Evolutionary conservation across 2,329 filamentous ascomycete species (phyloP).

Genomic region (Fusarium brevicatenulatum): DNA sequence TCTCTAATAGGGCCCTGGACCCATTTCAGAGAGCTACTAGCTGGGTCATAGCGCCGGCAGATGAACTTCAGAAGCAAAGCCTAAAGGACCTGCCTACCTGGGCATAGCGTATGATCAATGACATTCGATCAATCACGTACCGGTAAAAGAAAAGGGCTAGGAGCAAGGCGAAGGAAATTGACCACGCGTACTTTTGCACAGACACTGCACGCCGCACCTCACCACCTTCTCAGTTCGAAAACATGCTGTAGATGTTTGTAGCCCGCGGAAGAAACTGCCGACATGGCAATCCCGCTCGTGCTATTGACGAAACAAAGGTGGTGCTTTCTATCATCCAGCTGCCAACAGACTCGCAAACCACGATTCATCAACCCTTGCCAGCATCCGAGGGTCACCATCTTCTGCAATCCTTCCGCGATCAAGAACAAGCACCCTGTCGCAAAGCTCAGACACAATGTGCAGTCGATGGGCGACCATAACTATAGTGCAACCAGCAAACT

Average conservation of each 20-base stretch:
- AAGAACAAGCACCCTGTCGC: not conserved
- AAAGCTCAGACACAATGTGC: not conserved
- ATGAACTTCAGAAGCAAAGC: not conserved
- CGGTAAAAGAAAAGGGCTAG: not conserved
- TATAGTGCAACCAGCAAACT: not conserved
- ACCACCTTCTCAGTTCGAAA: not conserved
- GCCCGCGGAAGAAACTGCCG: not conserved
- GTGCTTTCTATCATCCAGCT: not conserved
- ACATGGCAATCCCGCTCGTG: rapidly evolving
- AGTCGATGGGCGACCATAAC: not conserved
- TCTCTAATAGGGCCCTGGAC: too few relatives aligned
- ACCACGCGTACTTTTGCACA: not conserved
- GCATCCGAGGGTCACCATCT: not conserved
- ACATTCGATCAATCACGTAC: not conserved
- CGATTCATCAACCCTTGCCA: not conserved
- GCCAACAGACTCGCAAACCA: not conserved
- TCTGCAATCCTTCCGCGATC: not conserved
- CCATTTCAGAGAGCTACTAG: not conserved
- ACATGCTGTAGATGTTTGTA: rapidly evolving
- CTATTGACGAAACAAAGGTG: rapidly evolving
- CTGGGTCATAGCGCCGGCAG: not conserved
- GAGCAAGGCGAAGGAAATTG: not conserved
- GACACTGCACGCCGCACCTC: not conserved
- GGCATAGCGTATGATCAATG: not conserved
- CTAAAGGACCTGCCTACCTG: not conserved